Base-by-base conservation (phyloP, 805 yeast genomes). In the Sugiyamaella valdiviana region DNA sequence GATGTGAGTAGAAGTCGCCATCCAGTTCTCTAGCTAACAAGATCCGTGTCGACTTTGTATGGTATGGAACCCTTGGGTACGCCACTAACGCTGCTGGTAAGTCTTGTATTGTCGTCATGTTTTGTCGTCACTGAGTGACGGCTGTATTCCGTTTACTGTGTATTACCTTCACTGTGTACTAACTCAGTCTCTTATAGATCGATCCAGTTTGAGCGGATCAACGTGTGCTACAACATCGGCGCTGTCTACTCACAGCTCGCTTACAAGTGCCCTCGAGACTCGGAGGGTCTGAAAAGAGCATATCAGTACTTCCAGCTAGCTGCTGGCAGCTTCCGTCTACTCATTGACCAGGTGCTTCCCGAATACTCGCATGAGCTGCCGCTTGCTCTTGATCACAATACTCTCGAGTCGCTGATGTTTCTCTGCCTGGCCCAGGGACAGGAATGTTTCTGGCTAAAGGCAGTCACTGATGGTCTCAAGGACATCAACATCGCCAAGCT, bases 371-470 rank as follows among this genome's bases (percentile, higher is more conserved):
- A 58, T 6, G 46, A 55, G 3, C 54, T 63, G 6, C 72, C 73
- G 3, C 52, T 70, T 23, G 87, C 79, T 45, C 64, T 85, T 14
- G 78, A 78, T 36, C 39, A 49, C 1, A 72, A 72, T 10, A 77
- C 86, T 0, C 57, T 84, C 7, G 65, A 68, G 10, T 69, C 80
- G 15, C 65, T 89, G 46, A 65, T 72, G 35, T 55, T 62, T 10
- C 59, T 88, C 32, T 77, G 78, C 77, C 60, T 85, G 36, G 93
- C 95, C 0, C 95, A 87, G 58, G 93, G 95, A 0, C 96, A 89
- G 64, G 96, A 90, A 60, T 74, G 79, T 10, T 79, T 83, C 44
- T 89, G 96, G 96, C 79, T 76, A 42, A 81, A 82, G 57, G 88
- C 95, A 0, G 64, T 71, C 0, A 63, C 66, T 15, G 68, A 65